Evolutionary conservation across 176 grass and related monocot species (phyloP).

Genomic region (Carex littledalei): DNA sequence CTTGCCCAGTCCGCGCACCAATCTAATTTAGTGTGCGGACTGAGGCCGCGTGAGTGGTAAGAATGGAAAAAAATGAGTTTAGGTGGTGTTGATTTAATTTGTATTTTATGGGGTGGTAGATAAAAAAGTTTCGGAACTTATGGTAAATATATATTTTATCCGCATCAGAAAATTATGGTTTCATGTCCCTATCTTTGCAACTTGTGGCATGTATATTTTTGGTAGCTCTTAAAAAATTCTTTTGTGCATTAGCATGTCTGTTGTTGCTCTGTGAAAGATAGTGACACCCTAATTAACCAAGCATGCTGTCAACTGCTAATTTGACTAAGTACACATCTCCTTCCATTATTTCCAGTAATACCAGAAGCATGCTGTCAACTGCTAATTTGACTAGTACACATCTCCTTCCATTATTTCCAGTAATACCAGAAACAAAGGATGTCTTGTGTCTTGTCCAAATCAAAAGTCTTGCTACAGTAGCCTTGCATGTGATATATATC

Average conservation of each 20-base stretch:
- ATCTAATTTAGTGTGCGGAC: no score
- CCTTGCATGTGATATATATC: neutral
- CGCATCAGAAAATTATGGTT: neutral
- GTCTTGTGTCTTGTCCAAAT: neutral
- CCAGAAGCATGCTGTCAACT: neutral
- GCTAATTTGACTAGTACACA: neutral
- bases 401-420: neutral
- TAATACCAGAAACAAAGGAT: neutral
- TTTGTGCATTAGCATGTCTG: neutral
- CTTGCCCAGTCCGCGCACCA: no score
- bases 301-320: neutral
- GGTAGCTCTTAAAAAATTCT: neutral
- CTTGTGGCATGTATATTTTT: neutral
- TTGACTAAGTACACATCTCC: neutral
- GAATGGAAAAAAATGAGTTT: no score
- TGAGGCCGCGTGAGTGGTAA: no score
- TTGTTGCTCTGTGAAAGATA: neutral
- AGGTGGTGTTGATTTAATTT: no score
- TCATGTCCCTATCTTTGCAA: slow-evolving; percentile 8
- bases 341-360: neutral
- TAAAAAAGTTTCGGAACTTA: no score
- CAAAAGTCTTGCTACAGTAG: no score
- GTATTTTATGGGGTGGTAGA: no score
- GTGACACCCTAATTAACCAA: slow-evolving; percentile 1
- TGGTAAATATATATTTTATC: neutral